Evolutionary conservation across 768 basidiomycete genomes (phyloP), one percentile per base, ranked within the genome.

Genomic region (Amanita rubescens): DNA sequence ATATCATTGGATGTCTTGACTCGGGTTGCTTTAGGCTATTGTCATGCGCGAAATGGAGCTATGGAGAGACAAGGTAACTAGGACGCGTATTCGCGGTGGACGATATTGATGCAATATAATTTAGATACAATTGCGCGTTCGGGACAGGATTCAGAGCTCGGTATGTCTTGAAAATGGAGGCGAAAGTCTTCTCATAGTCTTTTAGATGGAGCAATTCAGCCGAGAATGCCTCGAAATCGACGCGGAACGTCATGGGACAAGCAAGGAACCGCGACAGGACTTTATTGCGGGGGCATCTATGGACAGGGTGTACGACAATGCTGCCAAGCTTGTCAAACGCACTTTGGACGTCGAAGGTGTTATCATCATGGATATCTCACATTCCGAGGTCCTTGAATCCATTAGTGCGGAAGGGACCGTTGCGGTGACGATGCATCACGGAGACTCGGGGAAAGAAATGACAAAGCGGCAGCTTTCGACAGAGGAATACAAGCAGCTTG

Each of bases 11-110:
- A 35, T 12, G 10, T n/a, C 17, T 44, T 5, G 17, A 24, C 3
- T 14, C 46, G 37, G 14, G 38, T 48, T 32, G 17, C n/a, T 24
- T n/a, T 53, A 76, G 75, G 91, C 90, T 2, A 85, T 97, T 53
- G 85, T 86, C 15, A 90, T 96, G 86, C 81, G 94, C 33, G 94
- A 97, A 67, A 83, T 97, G 84, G 94, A 96, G 65, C 72, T 96
- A 2, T 96, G 93, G 93, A 75, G 86, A 55, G 94, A 96, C 67
- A 95, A 96, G 76, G 89, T 88, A 53, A 38, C n/a, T 65, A 53
- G 19, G 1, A 35, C 27, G 55, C 30, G 33, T 15, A 43, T 15
- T 48, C 32, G 2, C 14, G 32, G 47, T 24, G 27, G 22, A 43
- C 41, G 12, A 19, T 54, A 38, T 49, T 47, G 12, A 15, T n/a